A percentile compares a stretch with the other conserved stretches of the same genome.
phyloP scores from a whole-genome alignment of 1,139 yeast genomes.

The Diutina scorzettiae region DNA sequence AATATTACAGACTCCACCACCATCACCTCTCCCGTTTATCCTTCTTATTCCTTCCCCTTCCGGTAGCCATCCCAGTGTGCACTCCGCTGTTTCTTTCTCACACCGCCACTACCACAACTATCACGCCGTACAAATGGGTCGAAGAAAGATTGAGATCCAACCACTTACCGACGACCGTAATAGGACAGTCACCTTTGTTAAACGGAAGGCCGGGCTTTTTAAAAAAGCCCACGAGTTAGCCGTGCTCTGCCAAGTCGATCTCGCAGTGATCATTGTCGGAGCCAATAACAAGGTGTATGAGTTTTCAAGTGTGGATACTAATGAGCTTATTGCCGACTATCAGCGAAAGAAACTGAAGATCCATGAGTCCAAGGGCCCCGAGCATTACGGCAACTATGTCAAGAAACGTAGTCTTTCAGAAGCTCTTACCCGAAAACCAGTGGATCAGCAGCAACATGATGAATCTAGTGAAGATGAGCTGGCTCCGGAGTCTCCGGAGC shows the following conservation, averaged over 20 bases:
- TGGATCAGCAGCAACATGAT: not conserved
- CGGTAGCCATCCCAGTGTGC: too few species aligned
- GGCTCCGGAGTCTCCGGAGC: not conserved
- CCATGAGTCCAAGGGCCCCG: slow-evolving; percentile 52
- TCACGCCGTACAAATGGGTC: slow-evolving; percentile 89
- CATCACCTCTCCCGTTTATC: not conserved
- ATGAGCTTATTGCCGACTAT: slow-evolving; percentile 48
- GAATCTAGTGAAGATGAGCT: slow-evolving; percentile 2
- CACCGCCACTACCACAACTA: too few species aligned
- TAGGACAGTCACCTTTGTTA: slow-evolving; percentile 80
- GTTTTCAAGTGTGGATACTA: slow-evolving; percentile 61
- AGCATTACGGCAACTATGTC: slow-evolving; percentile 39
- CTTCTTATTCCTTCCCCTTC: not conserved
- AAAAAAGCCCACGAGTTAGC: slow-evolving; percentile 94
- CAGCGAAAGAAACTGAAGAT: slow-evolving; percentile 18
- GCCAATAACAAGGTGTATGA: slow-evolving; percentile 72
- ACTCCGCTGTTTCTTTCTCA: too few species aligned
- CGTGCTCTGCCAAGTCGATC: slow-evolving; percentile 83
- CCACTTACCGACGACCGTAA: slow-evolving; percentile 88
- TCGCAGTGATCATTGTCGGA: slow-evolving; percentile 86
- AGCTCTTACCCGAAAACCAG: not conserved
- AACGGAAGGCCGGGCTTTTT: slow-evolving; percentile 88
- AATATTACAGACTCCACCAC: too few species aligned
- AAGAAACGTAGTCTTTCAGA: slow-evolving; percentile 14
- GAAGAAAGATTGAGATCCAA: slow-evolving; percentile 90